Percentiles rank a stretch among this genome's conserved stretches.
These are phyloP conservation scores for Mediolabrus comicus DNA, from an alignment of 108 stramenopile species.

Conservation along the genomic window DNA sequence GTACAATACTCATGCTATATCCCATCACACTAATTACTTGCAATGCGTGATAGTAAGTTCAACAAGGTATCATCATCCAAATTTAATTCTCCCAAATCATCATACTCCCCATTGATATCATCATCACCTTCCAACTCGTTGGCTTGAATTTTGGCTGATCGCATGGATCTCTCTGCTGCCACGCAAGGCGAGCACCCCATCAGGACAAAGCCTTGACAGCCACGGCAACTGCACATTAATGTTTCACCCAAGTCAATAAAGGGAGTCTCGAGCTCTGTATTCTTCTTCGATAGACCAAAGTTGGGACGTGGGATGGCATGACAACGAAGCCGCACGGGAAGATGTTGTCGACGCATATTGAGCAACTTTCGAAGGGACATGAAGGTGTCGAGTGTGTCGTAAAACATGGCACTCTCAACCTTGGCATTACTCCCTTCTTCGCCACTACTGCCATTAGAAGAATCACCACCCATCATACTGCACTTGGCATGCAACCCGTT, in stretches of 20 bases:
- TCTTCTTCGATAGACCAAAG: conserved; percentile 32
- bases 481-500: conserved; percentile 73
- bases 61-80: conserved; percentile 83
- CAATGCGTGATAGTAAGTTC: conserved; percentile 64
- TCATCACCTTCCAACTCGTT: conserved; percentile 50
- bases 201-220: conserved; percentile 88
- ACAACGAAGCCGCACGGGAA: conserved; percentile 78
- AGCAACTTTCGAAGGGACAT: conserved; percentile 72
- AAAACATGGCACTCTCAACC: conserved; percentile 79
- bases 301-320: conserved; percentile 81
- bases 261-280: conserved; percentile 16
- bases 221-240: conserved; percentile 73
- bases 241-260: conserved; percentile 85
- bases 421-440: conserved; percentile 9
- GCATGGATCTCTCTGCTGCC: conserved; percentile 71
- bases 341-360: conserved; percentile 71
- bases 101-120: conserved; percentile 65
- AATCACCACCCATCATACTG: conserved; percentile 25
- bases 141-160: conserved; percentile 33
- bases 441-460: not conserved
- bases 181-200: conserved; percentile 91
- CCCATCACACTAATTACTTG: conserved; percentile 56
- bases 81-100: conserved; percentile 71
- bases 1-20: too few relatives aligned
- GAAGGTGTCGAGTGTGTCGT: conserved; percentile 81